Evolutionary conservation across 768 basidiomycete species (phyloP), one percentile per base, ranked within the genome.

Genomic region (Suillus paluster): DNA sequence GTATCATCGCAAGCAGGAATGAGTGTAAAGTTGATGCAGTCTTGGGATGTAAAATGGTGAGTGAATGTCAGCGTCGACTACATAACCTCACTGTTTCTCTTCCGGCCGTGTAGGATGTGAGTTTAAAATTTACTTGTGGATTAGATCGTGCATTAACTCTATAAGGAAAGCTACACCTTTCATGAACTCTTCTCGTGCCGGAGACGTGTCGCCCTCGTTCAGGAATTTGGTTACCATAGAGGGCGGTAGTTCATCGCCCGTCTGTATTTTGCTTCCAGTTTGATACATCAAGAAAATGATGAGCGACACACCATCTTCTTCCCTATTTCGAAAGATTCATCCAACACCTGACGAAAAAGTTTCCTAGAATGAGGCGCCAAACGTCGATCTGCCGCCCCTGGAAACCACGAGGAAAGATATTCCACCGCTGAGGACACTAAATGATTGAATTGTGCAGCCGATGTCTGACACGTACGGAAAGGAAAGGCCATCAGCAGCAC

Each of bases 1-100:
- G 63, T 2, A 67, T 38, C 62, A 76, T 71, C 2, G 69, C 65
- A 19, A 77, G 57, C 33, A 75, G 41, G 21, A 76, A 68, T 4
- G 61, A 63, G n/a, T 60, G 15, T n/a, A 70, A 38, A 4, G 53
- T n/a, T 8, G 68, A 46, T 14, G 60, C 58, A 12, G 63, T 63
- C 71, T 73, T 53, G 2, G 33, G 21, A 53, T 1, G 34, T 52
- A 23, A 36, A 36, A 53, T 12, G 21, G 14, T 53, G 2, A 53
- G 52, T 1, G 33, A 53, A 15, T 53, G 14, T 23, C 33, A 36
- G 23, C 9, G 30, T 21, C 42, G 36, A n/a, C 44, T 41, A 45
- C n/a, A n/a, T 21, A 45, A 3, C 48, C 64, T 36, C 48, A 72
- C 73, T 11, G 67, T 68, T 15, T 72, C 66, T 15, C 62, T 63